Conservation (phyloP, 2,329 filamentous ascomycete genomes). For the Huntiella moniliformis region DNA sequence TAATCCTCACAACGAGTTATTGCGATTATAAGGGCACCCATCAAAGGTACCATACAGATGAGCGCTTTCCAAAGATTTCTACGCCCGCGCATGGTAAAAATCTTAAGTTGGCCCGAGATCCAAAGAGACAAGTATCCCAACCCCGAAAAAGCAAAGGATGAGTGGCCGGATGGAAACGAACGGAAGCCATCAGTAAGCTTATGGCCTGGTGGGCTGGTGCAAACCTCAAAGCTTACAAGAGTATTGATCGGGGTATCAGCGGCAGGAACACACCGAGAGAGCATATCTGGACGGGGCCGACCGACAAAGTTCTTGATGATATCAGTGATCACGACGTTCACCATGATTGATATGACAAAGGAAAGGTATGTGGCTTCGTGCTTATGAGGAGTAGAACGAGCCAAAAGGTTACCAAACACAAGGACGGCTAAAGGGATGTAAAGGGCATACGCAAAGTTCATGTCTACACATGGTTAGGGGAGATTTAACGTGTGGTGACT, state of each 20-base stretch:
- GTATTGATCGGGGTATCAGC: conserved; percentile 26
- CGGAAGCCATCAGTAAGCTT: conserved; percentile 67
- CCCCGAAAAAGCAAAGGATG: conserved; percentile 60
- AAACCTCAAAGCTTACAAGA: conserved; percentile 48
- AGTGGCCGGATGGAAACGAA: conserved; percentile 66
- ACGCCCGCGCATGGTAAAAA: conserved; percentile 27
- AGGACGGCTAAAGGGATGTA: conserved; percentile 51
- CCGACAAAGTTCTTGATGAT: conserved; percentile 78
- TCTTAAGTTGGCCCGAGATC: conserved; percentile 45
- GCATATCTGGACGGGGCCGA: conserved; percentile 43
- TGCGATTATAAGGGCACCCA: conserved; percentile 48
- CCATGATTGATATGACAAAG: conserved; percentile 54
- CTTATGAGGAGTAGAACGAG: conserved; percentile 52
- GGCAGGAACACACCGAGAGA: conserved; percentile 62
- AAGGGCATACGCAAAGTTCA: conserved; percentile 65
- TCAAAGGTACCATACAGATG: conserved; percentile 36
- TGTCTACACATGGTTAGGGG: conserved; percentile 22
- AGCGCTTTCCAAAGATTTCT: conserved; percentile 37
- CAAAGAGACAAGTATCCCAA: conserved; percentile 57
- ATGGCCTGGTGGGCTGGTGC: conserved; percentile 51
- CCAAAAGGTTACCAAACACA: conserved; percentile 41
- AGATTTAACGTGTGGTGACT: neutral
- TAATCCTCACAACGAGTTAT: conserved; percentile 54
- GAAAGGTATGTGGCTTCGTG: conserved; percentile 72
- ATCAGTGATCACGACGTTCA: conserved; percentile 73